Evolutionary conservation across 352 stramenopile genomes (phyloP).

Genomic region (Phytophthora sp.): DNA sequence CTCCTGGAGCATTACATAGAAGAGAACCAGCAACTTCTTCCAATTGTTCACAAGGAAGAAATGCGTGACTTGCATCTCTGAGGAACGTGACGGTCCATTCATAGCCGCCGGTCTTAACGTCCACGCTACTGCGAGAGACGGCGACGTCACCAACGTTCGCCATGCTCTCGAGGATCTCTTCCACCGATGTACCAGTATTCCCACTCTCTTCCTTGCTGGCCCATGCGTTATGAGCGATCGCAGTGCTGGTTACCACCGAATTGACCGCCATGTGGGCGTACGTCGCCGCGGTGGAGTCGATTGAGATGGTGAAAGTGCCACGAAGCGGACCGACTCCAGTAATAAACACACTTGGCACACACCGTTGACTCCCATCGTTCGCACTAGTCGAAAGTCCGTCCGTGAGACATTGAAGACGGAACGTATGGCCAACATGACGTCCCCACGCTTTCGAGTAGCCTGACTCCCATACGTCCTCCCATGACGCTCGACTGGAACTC

Average conservation of each 20-base stretch:
- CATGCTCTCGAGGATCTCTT: conserved; percentile 96
- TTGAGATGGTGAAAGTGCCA: conserved; percentile 89
- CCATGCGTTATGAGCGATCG: conserved; percentile 94
- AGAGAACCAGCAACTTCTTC: conserved; percentile 53
- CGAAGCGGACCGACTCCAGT: conserved; percentile 86
- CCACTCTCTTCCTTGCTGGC: conserved; percentile 87
- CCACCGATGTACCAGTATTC: conserved; percentile 91
- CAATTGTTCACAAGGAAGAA: conserved; percentile 57
- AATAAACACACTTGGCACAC: conserved; percentile 30
- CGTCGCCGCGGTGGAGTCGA: conserved; percentile 72
- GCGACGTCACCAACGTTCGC: conserved; percentile 93
- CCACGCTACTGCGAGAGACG: conserved; percentile 88
- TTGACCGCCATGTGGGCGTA: conserved; percentile 77
- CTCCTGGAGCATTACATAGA: conserved; percentile 92
- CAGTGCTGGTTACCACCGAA: conserved; percentile 64
- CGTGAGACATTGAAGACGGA: conserved; percentile 61
- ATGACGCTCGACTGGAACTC: conserved; percentile 64
- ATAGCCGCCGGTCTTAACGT: conserved; percentile 91
- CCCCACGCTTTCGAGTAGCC: conserved; percentile 97
- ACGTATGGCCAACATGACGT: conserved; percentile 93
- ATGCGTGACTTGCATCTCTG: conserved; percentile 68
- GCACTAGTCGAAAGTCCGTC: conserved; percentile 68
- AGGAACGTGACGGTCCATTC: conserved; percentile 96
- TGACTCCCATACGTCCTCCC: conserved; percentile 92
- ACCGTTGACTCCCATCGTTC: conserved; percentile 62